Conservation (phyloP, 2,329 filamentous ascomycete genomes). For the Thermoascus crustaceus region DNA sequence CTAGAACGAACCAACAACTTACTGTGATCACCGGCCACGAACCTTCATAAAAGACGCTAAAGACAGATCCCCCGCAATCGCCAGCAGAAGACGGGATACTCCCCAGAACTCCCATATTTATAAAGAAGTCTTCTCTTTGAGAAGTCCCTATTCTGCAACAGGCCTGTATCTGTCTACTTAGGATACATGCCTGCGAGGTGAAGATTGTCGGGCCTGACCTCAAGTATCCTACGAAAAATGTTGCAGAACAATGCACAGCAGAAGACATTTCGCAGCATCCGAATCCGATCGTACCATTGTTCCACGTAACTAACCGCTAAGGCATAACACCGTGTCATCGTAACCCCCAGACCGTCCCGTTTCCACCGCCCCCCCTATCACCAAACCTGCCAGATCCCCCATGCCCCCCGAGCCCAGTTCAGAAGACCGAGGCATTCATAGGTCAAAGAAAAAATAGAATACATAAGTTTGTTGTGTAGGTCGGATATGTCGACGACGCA, state of each 20-base stretch:
- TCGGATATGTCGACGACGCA: neutral
- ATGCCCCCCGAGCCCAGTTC: neutral
- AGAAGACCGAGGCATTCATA: neutral
- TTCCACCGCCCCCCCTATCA: neutral
- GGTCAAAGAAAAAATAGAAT: conserved; percentile 8
- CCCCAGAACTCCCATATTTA: no score
- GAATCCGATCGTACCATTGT: conserved; percentile 9
- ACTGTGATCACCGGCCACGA: no score
- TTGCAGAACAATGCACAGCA: neutral
- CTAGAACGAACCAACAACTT: no score
- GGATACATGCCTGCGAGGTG: no score
- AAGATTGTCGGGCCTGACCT: no score
- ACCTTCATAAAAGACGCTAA: no score
- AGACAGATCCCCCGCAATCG: no score
- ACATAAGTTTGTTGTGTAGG: conserved; percentile 7
- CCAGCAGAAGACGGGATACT: no score
- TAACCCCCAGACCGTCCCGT: neutral
- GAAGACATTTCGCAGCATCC: neutral
- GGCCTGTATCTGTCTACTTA: no score
- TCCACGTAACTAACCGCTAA: conserved; percentile 6
- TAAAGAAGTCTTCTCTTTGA: no score
- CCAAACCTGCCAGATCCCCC: neutral
- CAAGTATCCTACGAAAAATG: neutral
- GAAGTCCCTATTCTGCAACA: no score
- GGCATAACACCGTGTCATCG: conserved; percentile 5